phyloP scores from a whole-genome alignment of 176 grass and related monocot species.

The Zizania latifolia region DNA sequence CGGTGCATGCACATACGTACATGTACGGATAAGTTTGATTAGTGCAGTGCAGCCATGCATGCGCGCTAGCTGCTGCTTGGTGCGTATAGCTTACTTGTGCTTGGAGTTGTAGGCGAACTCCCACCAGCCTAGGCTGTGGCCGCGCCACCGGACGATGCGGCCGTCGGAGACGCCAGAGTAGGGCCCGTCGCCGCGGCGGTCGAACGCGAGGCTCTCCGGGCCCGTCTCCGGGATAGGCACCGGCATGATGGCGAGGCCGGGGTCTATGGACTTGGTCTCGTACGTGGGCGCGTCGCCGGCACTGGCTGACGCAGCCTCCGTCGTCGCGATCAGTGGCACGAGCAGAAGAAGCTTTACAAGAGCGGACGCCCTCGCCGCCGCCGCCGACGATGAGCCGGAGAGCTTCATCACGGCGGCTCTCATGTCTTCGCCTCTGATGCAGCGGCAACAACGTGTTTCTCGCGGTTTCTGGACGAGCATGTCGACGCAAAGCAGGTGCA shows the following conservation, averaged over 20 bases:
- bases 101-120: slow-evolving; percentile 59
- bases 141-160: slow-evolving; percentile 59
- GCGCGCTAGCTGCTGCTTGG: background rate
- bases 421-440: background rate
- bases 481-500: too few relatives aligned
- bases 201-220: slow-evolving; percentile 87
- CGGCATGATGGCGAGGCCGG: slow-evolving; percentile 30
- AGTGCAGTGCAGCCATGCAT: background rate
- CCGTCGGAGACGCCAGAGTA: slow-evolving; percentile 89
- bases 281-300: background rate
- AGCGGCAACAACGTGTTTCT: too few relatives aligned
- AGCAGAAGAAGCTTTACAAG: slow-evolving; percentile 6
- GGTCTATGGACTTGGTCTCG: slow-evolving; percentile 35
- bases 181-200: slow-evolving; percentile 44
- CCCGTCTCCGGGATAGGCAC: slow-evolving; percentile 45
- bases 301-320: background rate
- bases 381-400: background rate
- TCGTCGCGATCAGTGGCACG: background rate
- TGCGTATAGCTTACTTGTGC: slow-evolving; percentile 18
- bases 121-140: slow-evolving; percentile 41
- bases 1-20: too few relatives aligned
- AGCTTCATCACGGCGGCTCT: background rate
- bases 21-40: too few relatives aligned
- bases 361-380: background rate
- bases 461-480: too few relatives aligned